phyloP scores from a whole-genome alignment of 2,329 filamentous ascomycete genomes.

The Penicillium sp. region DNA sequence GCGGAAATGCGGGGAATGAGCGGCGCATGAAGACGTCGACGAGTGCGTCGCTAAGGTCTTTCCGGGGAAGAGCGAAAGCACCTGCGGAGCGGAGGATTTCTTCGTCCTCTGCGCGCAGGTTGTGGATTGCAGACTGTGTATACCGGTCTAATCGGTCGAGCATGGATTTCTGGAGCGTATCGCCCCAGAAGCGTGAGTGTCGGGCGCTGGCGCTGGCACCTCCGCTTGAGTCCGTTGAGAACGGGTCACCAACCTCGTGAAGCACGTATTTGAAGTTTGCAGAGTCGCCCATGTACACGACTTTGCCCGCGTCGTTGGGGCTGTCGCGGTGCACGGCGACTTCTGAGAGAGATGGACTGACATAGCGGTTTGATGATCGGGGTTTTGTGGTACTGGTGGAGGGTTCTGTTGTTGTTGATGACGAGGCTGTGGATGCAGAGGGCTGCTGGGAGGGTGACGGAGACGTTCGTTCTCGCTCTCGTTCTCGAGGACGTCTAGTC shows the following conservation, averaged over 20 bases:
- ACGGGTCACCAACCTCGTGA: constrained; percentile 4
- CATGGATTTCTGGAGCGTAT: constrained; percentile 3
- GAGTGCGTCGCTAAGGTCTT: constrained; percentile 1
- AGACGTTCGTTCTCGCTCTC: neutral
- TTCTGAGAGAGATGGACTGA: constrained; percentile 1
- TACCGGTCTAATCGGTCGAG: neutral
- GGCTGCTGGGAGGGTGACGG: neutral
- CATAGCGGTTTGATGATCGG: neutral
- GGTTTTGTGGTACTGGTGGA: neutral
- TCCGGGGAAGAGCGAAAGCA: neutral
- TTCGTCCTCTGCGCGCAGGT: neutral
- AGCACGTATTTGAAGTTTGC: constrained; percentile 8
- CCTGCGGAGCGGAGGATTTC: neutral
- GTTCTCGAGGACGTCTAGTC: neutral
- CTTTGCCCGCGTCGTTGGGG: constrained; percentile 1
- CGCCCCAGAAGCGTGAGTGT: constrained; percentile 1
- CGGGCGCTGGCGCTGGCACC: neutral
- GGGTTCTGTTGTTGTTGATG: neutral
- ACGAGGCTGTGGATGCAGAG: neutral
- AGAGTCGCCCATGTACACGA: constrained; percentile 6
- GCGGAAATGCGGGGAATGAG: neutral
- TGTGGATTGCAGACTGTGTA: neutral
- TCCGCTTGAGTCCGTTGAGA: neutral
- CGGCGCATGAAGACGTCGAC: neutral
- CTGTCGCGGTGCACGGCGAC: constrained; percentile 1